Conservation (phyloP, 2,329 filamentous ascomycete genomes). For the Thielaviopsis populi region DNA sequence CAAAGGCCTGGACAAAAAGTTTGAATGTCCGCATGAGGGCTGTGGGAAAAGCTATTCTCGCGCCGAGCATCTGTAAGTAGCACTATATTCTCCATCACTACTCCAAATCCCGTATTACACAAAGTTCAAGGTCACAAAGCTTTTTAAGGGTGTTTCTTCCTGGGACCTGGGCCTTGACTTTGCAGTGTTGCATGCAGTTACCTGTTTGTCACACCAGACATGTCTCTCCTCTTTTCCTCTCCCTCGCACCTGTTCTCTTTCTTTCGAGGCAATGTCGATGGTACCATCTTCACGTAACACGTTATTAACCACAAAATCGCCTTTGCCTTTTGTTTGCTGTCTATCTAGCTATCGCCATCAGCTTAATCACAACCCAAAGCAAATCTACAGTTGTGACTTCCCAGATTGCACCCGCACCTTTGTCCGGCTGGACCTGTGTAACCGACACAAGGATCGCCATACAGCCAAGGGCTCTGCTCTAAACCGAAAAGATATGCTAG, state of each 20-base stretch:
- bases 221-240: background rate
- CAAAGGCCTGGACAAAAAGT: constrained; percentile 67
- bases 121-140: background rate
- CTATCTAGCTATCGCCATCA: constrained; percentile 62
- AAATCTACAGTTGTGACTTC: constrained; percentile 87
- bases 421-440: constrained; percentile 82
- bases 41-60: constrained; percentile 95
- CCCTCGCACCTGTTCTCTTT: no score
- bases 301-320: background rate
- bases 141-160: background rate
- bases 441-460: constrained; percentile 69
- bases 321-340: background rate
- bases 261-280: no score
- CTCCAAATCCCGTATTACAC: constrained; percentile 16
- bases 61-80: constrained; percentile 75
- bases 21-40: constrained; percentile 68
- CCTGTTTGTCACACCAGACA: background rate
- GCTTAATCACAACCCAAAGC: constrained; percentile 88
- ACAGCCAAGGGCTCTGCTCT: constrained; percentile 64
- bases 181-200: background rate
- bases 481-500: constrained; percentile 47
- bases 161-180: background rate
- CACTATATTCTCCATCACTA: background rate
- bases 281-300: background rate
- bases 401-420: constrained; percentile 82